Conservation (phyloP, 495 filamentous ascomycete species). For the Bacidia gigantensis region DNA sequence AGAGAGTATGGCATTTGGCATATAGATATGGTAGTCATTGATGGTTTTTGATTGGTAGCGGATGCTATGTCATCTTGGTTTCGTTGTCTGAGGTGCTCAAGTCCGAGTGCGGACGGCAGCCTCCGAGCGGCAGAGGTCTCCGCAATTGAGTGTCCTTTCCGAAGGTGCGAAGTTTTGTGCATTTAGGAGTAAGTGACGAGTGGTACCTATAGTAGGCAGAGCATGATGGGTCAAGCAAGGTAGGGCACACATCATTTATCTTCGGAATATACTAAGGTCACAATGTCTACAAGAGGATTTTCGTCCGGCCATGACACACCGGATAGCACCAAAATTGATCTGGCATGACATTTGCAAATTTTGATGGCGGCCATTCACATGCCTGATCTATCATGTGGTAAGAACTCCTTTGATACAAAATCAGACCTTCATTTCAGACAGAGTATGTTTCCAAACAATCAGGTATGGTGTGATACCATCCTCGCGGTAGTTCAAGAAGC, state of each 20-base stretch:
- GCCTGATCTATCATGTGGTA: neutral
- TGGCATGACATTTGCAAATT: too few species aligned
- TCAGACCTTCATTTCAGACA: conserved; percentile 85
- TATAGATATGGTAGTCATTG: neutral
- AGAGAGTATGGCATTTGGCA: neutral
- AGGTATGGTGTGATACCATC: conserved; percentile 86
- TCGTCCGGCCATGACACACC: too few species aligned
- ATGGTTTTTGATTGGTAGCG: neutral
- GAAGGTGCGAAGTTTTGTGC: neutral
- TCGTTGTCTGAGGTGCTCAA: neutral
- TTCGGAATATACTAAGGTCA: too few species aligned
- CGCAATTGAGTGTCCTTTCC: neutral
- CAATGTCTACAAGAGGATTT: too few species aligned
- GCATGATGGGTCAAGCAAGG: too few species aligned
- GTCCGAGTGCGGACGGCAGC: neutral
- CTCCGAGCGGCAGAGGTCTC: neutral
- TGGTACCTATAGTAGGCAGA: too few species aligned
- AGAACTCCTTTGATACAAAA: neutral
- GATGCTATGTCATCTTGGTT: neutral
- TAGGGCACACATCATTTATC: too few species aligned
- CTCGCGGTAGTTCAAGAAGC: conserved; percentile 93
- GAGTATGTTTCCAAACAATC: conserved; percentile 89
- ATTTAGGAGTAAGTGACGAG: too few species aligned
- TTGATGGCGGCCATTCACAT: neutral
- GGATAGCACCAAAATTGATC: too few species aligned